These are phyloP conservation scores for Fonsecaea nubica DNA, from an alignment of 2,329 filamentous ascomycete species.

Conservation along the genomic window DNA sequence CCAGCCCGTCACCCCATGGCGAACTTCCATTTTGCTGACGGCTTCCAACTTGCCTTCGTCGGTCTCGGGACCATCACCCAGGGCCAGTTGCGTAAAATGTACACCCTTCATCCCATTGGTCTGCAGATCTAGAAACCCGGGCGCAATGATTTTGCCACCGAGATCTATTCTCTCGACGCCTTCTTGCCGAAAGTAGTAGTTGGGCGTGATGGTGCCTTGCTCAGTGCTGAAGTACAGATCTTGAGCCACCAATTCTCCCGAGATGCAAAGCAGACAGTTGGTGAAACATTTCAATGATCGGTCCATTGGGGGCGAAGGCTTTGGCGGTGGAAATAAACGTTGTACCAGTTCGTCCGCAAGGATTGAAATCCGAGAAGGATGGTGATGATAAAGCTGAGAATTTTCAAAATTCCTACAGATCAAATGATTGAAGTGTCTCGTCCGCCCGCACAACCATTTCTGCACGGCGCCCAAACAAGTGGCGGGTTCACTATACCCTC, in stretches of 20 bases:
- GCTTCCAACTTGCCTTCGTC: slow-evolving; percentile 24
- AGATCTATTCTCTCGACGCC: slow-evolving; percentile 50
- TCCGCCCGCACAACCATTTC: neutral
- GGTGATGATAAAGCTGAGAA: neutral
- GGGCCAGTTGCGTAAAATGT: slow-evolving; percentile 36
- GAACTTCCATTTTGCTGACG: slow-evolving; percentile 29
- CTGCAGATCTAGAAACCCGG: slow-evolving; percentile 63
- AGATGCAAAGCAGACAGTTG: slow-evolving; percentile 34
- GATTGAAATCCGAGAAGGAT: neutral
- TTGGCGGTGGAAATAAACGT: neutral
- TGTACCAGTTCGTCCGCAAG: neutral
- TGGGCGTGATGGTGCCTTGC: slow-evolving; percentile 35
- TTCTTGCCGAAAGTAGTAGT: slow-evolving; percentile 37
- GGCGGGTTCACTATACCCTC: neutral
- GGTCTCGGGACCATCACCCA: slow-evolving; percentile 6
- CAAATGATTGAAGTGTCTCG: neutral
- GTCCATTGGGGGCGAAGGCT: slow-evolving; percentile 19
- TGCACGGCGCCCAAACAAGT: neutral
- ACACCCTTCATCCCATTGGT: slow-evolving; percentile 57
- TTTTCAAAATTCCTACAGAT: neutral
- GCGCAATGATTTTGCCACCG: slow-evolving; percentile 57
- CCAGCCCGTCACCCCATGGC: slow-evolving; percentile 36
- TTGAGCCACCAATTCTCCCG: slow-evolving; percentile 35
- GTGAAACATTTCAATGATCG: slow-evolving; percentile 35
- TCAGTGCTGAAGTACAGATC: slow-evolving; percentile 35